A percentile compares a stretch with the other conserved stretches of the same genome.
These are phyloP conservation scores for Volutella citrinella DNA, from an alignment of 2,329 filamentous ascomycete species.

Conservation along the genomic window DNA sequence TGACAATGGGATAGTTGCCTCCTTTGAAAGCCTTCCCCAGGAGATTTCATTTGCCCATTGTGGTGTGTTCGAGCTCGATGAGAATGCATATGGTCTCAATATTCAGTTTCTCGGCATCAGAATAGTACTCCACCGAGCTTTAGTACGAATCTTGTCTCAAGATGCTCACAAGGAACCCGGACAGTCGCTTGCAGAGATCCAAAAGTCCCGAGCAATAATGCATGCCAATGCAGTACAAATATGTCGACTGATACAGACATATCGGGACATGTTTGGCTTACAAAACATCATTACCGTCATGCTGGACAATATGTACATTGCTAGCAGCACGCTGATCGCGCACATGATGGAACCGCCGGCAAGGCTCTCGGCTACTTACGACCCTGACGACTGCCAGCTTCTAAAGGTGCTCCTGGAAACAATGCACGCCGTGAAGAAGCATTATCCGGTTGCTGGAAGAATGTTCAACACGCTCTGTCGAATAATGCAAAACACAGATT, in stretches of 20 bases:
- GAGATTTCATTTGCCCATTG: background rate
- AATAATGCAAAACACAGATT: background rate
- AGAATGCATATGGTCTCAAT: constrained; percentile 2
- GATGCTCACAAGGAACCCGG: background rate
- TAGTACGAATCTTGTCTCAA: constrained; percentile 1
- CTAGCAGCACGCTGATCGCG: constrained; percentile 1
- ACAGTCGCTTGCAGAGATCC: too few relatives aligned
- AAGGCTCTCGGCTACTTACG: background rate
- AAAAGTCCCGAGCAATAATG: background rate
- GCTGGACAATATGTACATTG: constrained; percentile 6
- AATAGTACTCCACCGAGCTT: constrained; percentile 3
- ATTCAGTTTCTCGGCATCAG: constrained; percentile 4
- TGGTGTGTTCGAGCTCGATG: background rate
- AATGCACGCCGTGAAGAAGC: background rate
- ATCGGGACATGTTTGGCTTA: constrained; percentile 2
- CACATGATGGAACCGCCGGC: constrained; percentile 2
- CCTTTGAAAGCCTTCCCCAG: background rate
- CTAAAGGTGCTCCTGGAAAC: constrained; percentile 1
- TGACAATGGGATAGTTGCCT: background rate
- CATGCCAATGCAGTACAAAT: constrained; percentile 1
- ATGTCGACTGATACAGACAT: background rate
- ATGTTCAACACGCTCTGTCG: constrained; percentile 1
- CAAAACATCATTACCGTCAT: constrained; percentile 6
- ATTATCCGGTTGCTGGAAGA: constrained; percentile 1
- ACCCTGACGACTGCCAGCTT: background rate